Conservation (phyloP, 257 asterid genomes). For the Nicotiana attenuata region DNA sequence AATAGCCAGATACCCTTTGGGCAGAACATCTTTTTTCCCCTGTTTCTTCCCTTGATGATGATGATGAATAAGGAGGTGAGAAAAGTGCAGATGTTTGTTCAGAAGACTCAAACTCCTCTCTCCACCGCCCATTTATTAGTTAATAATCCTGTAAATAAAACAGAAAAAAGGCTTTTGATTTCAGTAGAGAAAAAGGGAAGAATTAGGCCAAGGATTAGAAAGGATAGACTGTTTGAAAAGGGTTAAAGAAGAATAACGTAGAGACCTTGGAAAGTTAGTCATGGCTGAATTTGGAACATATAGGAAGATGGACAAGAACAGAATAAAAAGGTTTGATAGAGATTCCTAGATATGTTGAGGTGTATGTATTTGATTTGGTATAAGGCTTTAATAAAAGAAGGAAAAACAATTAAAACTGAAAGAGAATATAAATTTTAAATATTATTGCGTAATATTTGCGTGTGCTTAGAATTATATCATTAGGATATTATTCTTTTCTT, state of each 20-base stretch:
- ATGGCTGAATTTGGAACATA: background rate
- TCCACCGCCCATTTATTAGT: background rate
- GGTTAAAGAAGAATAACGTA: background rate
- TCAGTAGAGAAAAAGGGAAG: background rate
- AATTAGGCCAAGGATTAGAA: background rate
- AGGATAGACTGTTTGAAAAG: background rate
- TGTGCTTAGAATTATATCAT: too few relatives aligned
- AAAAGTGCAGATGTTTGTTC: background rate
- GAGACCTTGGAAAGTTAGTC: background rate
- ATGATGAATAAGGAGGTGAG: background rate
- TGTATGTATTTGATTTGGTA: too few relatives aligned
- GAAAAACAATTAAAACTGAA: too few relatives aligned
- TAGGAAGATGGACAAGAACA: background rate
- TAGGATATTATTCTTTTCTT: too few relatives aligned
- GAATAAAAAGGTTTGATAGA: background rate
- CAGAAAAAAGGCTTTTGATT: background rate
- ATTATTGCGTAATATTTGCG: too few relatives aligned
- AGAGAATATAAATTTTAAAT: too few relatives aligned
- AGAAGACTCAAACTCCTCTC: background rate
- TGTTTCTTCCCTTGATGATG: background rate
- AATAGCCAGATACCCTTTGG: conserved; percentile 32
- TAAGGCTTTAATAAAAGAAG: too few relatives aligned
- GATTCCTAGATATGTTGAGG: background rate
- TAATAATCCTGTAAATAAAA: background rate
- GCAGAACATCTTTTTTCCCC: conserved; percentile 12